A percentile compares a stretch with the other conserved stretches of the same genome.
Conservation (phyloP, 2,329 filamentous ascomycete genomes). For the Bipolaris cookei region DNA sequence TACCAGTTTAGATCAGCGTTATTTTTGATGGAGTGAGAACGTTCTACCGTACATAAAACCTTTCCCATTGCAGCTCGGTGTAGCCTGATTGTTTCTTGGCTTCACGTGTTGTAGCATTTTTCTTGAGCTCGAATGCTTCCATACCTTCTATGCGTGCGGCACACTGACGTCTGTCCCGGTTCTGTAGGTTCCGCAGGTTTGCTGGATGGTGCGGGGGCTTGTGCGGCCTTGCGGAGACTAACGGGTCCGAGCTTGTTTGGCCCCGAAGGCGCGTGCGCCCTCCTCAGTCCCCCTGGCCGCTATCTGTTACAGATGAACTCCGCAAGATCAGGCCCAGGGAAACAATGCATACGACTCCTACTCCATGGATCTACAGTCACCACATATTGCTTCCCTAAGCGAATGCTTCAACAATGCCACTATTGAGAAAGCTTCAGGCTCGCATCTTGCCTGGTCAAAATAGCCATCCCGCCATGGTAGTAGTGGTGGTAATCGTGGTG, state of each 20-base stretch:
- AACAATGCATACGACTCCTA: no score
- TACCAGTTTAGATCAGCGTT: background rate
- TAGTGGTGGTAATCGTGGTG: no score
- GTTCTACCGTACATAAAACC: background rate
- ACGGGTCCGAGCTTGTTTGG: background rate
- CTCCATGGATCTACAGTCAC: no score
- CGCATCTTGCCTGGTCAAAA: no score
- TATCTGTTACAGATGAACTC: no score
- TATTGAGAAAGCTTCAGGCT: no score
- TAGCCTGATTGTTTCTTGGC: background rate
- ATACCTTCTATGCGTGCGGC: background rate
- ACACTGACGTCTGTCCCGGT: background rate
- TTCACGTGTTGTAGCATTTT: background rate
- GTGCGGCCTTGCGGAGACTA: background rate
- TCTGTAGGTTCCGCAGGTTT: constrained; percentile 1
- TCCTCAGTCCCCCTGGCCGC: background rate
- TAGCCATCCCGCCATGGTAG: no score
- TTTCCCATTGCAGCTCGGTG: background rate
- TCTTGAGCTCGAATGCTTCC: background rate
- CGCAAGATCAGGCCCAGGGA: no score
- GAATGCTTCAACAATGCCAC: no score
- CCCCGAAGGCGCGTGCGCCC: background rate
- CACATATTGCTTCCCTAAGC: no score
- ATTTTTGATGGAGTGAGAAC: background rate
- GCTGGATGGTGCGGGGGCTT: background rate